Percentiles rank a stretch among this genome's conserved stretches.
phyloP scores from a whole-genome alignment of 345 rosid species.

The Gossypium arboreum region DNA sequence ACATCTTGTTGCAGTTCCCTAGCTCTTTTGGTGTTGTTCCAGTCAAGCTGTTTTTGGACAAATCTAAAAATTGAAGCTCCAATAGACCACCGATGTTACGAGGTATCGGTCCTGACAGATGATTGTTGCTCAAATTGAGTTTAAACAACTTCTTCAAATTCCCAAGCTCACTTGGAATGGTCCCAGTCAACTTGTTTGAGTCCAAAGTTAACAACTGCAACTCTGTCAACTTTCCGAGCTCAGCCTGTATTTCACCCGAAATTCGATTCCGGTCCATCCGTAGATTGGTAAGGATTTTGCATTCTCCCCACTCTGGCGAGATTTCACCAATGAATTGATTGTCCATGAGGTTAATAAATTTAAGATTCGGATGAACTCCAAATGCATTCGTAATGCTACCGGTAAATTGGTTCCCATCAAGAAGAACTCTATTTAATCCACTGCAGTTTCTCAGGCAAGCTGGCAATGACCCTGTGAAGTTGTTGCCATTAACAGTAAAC shows the following conservation, averaged over 20 bases:
- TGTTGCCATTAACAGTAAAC: slow-evolving; percentile 41
- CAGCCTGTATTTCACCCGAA: slow-evolving; percentile 49
- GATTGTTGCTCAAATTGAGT: slow-evolving; percentile 52
- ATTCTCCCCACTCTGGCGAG: slow-evolving; percentile 58
- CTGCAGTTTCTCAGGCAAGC: slow-evolving; percentile 47
- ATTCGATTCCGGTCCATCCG: slow-evolving; percentile 46
- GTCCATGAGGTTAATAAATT: slow-evolving; percentile 30
- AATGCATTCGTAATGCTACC: slow-evolving; percentile 51
- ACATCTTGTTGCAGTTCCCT: slow-evolving; percentile 32
- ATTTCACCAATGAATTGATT: slow-evolving; percentile 50
- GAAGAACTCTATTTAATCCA: slow-evolving; percentile 29
- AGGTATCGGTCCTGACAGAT: slow-evolving; percentile 37
- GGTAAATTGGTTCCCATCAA: slow-evolving; percentile 45
- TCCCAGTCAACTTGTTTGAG: slow-evolving; percentile 46
- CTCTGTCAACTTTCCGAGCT: slow-evolving; percentile 40
- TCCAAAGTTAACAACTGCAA: slow-evolving; percentile 36
- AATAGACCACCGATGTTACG: slow-evolving; percentile 29
- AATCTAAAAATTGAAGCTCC: slow-evolving; percentile 38
- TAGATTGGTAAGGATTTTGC: slow-evolving; percentile 43
- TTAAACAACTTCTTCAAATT: slow-evolving; percentile 30
- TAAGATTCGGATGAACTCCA: slow-evolving; percentile 41
- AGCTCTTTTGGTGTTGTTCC: slow-evolving; percentile 42
- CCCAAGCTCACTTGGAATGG: slow-evolving; percentile 48
- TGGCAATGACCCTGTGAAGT: slow-evolving; percentile 48
- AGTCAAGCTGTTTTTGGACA: slow-evolving; percentile 38